Base-by-base conservation (phyloP, 164 flowering plant genomes). In the Stephania japonica region DNA sequence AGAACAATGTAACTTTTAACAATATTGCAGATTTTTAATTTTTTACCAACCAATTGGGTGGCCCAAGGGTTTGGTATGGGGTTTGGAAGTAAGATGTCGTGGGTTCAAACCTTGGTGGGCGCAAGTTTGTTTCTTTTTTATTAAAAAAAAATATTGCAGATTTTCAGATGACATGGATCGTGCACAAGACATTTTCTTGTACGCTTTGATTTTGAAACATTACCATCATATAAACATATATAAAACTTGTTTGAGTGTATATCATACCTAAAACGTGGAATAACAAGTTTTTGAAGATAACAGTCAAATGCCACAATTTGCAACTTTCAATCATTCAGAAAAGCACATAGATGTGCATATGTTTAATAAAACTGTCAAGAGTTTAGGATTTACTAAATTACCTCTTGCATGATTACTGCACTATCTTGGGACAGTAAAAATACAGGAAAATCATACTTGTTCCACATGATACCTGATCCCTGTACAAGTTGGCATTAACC, bases 391-490 rank as follows among this genome's bases (percentile, higher is more conserved):
- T 25, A 32, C 13, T n/a, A 21, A 6, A 75, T 73, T 88, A 91
- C 94, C 93, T 91, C 86, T 76, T 82, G 85, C 79, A 90, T 49
- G 49, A 76, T 66, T 70, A 62, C 38, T 61, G 90, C 81, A 83
- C 90, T 79, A 75, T 80, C 81, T 65, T 81, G 81, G 1, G 97
- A 85, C 25, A 95, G 86, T 77, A 93, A 82, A 80, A 89, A 91
- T 5, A 91, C 89, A 44, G 99, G 99, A 85, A 93, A 93, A 79
- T 90, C 78, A 75, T 90, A 91, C 44, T 80, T 65, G 38, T 84
- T 86, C 97, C 86, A 84, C 97, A 95, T 87, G 44, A 91, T 80
- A 65, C 92, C 90, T 76, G 94, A 90, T 77, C 98, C 98, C 98
- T 94, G 88, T 79, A 86, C 71, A 76, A 61, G 70, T 42, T 24